Conservation (phyloP, 345 rosid genomes). For the Populus alba region DNA sequence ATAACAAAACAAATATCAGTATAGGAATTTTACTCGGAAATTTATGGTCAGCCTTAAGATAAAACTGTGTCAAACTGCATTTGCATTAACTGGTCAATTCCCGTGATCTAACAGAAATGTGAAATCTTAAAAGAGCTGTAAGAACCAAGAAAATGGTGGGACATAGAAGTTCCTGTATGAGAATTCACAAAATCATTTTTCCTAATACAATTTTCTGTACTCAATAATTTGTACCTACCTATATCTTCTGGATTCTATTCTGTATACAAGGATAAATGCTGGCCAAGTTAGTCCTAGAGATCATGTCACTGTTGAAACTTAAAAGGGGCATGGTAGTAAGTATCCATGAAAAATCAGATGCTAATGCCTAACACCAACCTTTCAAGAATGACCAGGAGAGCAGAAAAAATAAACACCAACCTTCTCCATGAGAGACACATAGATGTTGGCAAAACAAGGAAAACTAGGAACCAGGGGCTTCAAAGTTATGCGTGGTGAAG, state of each 20-base stretch:
- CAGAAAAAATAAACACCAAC: conserved; percentile 32
- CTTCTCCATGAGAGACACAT: conserved; percentile 93
- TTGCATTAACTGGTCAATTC: neutral
- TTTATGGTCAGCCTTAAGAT: neutral
- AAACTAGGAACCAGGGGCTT: conserved; percentile 93
- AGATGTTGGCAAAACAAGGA: conserved; percentile 90
- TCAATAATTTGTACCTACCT: neutral
- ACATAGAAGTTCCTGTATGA: neutral
- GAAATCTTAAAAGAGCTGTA: neutral
- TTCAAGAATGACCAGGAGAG: neutral
- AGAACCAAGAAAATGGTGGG: neutral
- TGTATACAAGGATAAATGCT: neutral
- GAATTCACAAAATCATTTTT: neutral
- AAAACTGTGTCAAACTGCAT: neutral
- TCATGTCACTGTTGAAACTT: neutral
- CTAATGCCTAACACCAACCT: neutral
- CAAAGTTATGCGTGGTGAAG: conserved; percentile 82
- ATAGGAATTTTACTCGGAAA: neutral
- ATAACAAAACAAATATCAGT: neutral
- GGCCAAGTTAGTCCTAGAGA: neutral
- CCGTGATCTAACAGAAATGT: neutral
- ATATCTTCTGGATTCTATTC: neutral
- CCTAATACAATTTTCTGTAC: neutral
- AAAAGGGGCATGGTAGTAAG: neutral
- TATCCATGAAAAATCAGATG: neutral